Evolutionary conservation across 805 yeast genomes (phyloP).

Genomic region (Barnettozyma siamensis): DNA sequence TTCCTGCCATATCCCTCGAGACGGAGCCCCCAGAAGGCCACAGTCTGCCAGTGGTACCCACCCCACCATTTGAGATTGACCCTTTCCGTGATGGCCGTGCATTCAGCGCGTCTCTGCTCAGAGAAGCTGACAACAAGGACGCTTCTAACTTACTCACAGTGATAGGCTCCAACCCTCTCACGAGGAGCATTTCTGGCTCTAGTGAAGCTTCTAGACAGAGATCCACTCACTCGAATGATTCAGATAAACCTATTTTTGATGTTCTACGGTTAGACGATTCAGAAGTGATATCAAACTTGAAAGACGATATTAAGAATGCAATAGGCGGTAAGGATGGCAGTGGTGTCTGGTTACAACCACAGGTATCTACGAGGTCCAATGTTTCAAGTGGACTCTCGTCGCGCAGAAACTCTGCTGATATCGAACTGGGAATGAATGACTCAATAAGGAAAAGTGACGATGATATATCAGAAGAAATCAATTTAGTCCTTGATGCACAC

Average conservation of each 20-base stretch:
- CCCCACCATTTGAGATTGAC: not conserved
- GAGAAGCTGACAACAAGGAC: too few species aligned
- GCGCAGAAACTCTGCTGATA: constrained; percentile 2
- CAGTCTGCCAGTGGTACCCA: not conserved
- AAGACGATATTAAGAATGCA: constrained; percentile 19
- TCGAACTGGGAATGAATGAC: constrained; percentile 2
- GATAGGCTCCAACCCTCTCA: not conserved
- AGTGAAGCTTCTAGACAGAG: constrained; percentile 5
- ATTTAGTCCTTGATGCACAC: too few species aligned
- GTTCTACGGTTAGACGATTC: constrained; percentile 9
- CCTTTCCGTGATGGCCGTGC: not conserved
- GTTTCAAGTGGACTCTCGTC: not conserved
- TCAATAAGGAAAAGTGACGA: not conserved
- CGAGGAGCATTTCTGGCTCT: not conserved
- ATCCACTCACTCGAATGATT: not conserved
- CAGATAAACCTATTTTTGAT: constrained; percentile 9
- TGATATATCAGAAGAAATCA: too few species aligned
- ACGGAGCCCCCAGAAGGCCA: not conserved
- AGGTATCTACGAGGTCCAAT: not conserved
- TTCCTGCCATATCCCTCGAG: constrained; percentile 8
- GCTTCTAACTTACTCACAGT: too few species aligned
- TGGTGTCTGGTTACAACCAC: constrained; percentile 19
- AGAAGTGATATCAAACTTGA: constrained; percentile 12
- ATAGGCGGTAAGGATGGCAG: constrained; percentile 9
- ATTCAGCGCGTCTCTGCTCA: too few species aligned